Base-by-base conservation (phyloP, 805 yeast genomes). In the Sugiyamaella qingdaonensis region DNA sequence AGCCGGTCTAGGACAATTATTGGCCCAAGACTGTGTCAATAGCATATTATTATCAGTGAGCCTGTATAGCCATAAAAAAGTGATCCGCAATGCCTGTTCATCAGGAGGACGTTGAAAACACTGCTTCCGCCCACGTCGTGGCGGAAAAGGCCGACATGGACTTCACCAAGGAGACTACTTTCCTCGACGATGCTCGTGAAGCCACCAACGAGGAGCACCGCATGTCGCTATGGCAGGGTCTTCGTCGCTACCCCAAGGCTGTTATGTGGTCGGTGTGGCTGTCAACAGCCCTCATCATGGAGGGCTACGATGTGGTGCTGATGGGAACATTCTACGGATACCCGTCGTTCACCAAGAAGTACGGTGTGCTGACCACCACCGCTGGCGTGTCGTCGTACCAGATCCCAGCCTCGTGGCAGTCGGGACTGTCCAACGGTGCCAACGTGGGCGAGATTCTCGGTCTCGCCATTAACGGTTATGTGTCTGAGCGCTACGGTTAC, bases 401-500 rank as follows among this genome's bases (percentile, higher is more conserved):
- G 43, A 31, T 59, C 46, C 32, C 62, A 9, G 61, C 60, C 9
- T 11, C 54, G 7, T 61, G 64, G 64, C 64, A 61, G 36, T 36
- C 52, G 16, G 64, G 53, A 5, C 41, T 61, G 3, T 37, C 56
- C 27, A 50, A 53, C 21, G 59, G 66, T 32, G 58, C 57, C 35
- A 32, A 63, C 19, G 69, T 68, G 31, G 78, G 79, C 29, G 72
- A 69, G 53, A 67, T 79, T 50, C 52, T 77, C 27, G 82, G 82
- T 19, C 68, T 76, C 53, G 71, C 71, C 47, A 35, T 70, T 51
- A 74, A 76, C 29, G 83, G 82, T 55, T 55, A 65, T 41, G 54
- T 74, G 24, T 73, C 77, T 13, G 81, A 78, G 53, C 61, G 65
- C 42, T 62, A 71, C 53, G 84, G 84, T 10, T 72, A 77, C 62